Conservation (phyloP, 306 rosid species). For the Neltuma alba region DNA sequence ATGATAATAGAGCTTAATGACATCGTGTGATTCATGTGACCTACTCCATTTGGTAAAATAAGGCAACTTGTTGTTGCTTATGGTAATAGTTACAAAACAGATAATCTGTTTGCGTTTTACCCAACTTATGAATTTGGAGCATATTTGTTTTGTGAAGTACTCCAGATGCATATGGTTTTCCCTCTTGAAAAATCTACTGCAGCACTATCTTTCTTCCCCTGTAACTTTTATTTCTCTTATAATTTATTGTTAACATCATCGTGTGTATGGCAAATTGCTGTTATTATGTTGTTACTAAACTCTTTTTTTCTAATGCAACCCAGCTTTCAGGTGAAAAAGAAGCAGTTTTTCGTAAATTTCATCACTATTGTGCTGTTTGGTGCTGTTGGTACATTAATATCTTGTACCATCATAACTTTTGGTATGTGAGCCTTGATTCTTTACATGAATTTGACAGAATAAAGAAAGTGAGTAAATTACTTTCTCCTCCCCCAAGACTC, state of each 20-base stretch:
- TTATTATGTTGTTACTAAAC: neutral
- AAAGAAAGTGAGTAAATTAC: neutral
- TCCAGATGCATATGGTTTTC: neutral
- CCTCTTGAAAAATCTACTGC: neutral
- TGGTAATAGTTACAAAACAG: neutral
- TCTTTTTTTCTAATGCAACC: neutral
- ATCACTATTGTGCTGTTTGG: conserved; percentile 84
- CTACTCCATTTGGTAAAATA: neutral
- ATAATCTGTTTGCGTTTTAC: neutral
- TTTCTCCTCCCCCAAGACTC: neutral
- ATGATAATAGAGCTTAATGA: neutral
- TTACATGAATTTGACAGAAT: neutral
- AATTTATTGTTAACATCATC: neutral
- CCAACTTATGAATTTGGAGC: neutral
- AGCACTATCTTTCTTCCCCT: neutral
- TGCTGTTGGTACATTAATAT: conserved; percentile 90
- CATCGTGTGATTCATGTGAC: neutral
- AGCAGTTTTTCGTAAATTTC: conserved; percentile 90
- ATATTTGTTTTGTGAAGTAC: neutral
- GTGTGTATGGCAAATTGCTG: neutral
- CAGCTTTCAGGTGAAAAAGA: conserved; percentile 99
- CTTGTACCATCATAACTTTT: conserved; percentile 67
- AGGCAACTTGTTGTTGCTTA: neutral
- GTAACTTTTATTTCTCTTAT: neutral
- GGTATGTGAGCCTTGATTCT: conserved; percentile 68